A percentile compares a stretch with the other conserved stretches of the same genome.
phyloP scores from a whole-genome alignment of 768 basidiomycete genomes.

The Pleurotus giganteus region DNA sequence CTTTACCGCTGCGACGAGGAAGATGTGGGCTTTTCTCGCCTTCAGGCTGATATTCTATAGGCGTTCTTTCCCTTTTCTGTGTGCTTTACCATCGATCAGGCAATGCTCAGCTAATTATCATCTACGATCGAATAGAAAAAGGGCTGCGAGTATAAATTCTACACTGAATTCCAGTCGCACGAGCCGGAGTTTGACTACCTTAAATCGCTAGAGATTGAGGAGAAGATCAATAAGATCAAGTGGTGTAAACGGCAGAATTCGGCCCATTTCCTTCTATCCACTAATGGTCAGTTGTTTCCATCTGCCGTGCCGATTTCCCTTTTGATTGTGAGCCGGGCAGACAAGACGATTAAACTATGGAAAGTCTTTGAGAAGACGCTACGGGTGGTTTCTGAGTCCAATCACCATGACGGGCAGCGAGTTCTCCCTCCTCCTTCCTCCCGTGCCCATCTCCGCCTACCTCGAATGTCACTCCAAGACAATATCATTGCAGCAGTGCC shows the following conservation, averaged over 20 bases:
- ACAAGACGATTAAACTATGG: conserved; percentile 99
- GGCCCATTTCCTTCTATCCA: conserved; percentile 95
- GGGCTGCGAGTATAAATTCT: conserved; percentile 99
- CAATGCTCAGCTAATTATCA: conserved; percentile 7
- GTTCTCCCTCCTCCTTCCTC: conserved; percentile 60
- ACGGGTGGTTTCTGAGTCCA: conserved; percentile 95
- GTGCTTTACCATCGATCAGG: neutral
- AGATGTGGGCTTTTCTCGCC: neutral
- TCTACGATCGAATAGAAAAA: conserved; percentile 72
- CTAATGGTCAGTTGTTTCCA: conserved; percentile 70
- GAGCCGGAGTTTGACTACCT: conserved; percentile 99
- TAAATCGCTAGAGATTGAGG: conserved; percentile 99
- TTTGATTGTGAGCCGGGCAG: conserved; percentile 36
- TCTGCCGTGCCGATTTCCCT: conserved; percentile 8
- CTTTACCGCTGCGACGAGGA: neutral
- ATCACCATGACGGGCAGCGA: conserved; percentile 81
- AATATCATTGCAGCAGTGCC: conserved; percentile 98
- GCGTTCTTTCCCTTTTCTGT: neutral
- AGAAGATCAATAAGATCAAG: conserved; percentile 99
- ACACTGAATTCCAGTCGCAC: conserved; percentile 99
- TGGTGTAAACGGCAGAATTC: conserved; percentile 99
- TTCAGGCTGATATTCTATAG: neutral
- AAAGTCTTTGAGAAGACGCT: conserved; percentile 99
- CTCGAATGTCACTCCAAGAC: conserved; percentile 91
- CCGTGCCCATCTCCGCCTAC: conserved; percentile 71